phyloP scores from a whole-genome alignment of 352 stramenopile genomes.

The Globisporangium perplexum region DNA sequence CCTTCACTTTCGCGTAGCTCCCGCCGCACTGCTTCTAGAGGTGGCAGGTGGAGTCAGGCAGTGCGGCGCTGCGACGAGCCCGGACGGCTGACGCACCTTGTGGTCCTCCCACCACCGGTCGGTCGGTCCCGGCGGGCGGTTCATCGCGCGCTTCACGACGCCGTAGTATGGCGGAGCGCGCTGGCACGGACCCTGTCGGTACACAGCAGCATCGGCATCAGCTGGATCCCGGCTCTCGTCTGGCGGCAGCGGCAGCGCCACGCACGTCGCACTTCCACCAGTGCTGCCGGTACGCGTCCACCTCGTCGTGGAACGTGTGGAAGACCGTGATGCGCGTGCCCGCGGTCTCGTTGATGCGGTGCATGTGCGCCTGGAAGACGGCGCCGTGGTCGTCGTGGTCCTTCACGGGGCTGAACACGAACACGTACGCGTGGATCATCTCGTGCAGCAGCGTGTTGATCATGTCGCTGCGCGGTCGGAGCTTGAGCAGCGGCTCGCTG shows the following conservation, averaged over 20 bases:
- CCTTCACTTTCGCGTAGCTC: slow-evolving; percentile 68
- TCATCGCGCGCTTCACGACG: slow-evolving; percentile 84
- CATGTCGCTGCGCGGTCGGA: slow-evolving; percentile 74
- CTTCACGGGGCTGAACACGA: slow-evolving; percentile 66
- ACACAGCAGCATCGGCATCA: neutral
- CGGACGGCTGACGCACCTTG: slow-evolving; percentile 15
- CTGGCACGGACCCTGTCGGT: slow-evolving; percentile 52
- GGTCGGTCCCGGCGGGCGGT: slow-evolving; percentile 62
- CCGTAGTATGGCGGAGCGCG: slow-evolving; percentile 67
- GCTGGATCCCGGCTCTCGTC: no score
- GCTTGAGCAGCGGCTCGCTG: slow-evolving; percentile 77
- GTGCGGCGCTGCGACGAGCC: no score
- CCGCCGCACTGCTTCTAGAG: slow-evolving; percentile 58
- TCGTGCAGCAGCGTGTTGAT: slow-evolving; percentile 89
- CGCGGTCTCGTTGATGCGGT: slow-evolving; percentile 61
- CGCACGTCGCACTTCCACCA: slow-evolving; percentile 82
- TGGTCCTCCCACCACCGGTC: slow-evolving; percentile 77
- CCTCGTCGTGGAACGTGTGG: slow-evolving; percentile 89
- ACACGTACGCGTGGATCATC: slow-evolving; percentile 90
- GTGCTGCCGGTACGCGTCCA: slow-evolving; percentile 79
- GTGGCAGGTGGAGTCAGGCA: no score
- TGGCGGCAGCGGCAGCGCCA: no score
- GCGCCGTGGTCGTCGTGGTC: slow-evolving; percentile 86
- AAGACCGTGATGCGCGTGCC: slow-evolving; percentile 82
- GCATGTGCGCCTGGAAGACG: slow-evolving; percentile 77